Percentiles rank a stretch among this genome's conserved stretches.
Evolutionary conservation across 148 eudicot genomes (phyloP).

Genomic region (Silene uniflora): DNA sequence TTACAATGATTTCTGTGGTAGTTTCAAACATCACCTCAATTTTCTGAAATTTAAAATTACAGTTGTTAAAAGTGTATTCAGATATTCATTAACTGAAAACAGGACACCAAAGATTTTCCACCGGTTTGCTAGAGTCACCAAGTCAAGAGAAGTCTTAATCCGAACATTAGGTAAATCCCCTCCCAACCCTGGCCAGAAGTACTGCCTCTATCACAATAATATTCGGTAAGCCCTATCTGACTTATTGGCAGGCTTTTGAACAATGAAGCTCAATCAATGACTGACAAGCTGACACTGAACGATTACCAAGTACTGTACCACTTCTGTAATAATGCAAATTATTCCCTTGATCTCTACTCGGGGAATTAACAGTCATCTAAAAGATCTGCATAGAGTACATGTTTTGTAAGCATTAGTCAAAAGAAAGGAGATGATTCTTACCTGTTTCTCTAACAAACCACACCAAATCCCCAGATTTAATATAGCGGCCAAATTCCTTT

Average conservation of each 20-base stretch:
- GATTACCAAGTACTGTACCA: too few relatives aligned
- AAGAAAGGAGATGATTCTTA: conserved; percentile 11
- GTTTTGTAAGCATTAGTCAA: background rate
- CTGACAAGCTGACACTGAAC: too few relatives aligned
- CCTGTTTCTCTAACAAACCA: conserved; percentile 99
- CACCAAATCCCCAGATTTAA: conserved; percentile 64
- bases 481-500: conserved; percentile 73
- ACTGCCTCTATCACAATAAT: too few relatives aligned
- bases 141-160: background rate
- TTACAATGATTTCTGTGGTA: background rate
- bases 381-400: background rate
- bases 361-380: background rate
- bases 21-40: too few relatives aligned
- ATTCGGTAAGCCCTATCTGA: too few relatives aligned
- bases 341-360: background rate
- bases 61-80: background rate
- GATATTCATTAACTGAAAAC: background rate
- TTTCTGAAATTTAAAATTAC: too few relatives aligned
- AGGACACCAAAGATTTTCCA: background rate
- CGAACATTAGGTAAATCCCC: too few relatives aligned
- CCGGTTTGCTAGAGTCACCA: background rate
- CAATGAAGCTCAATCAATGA: too few relatives aligned
- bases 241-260: too few relatives aligned
- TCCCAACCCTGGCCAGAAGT: too few relatives aligned
- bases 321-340: too few relatives aligned